Conservation (phyloP, 139 green algal species). For the Auxenochlorella pyrenoidosa region DNA sequence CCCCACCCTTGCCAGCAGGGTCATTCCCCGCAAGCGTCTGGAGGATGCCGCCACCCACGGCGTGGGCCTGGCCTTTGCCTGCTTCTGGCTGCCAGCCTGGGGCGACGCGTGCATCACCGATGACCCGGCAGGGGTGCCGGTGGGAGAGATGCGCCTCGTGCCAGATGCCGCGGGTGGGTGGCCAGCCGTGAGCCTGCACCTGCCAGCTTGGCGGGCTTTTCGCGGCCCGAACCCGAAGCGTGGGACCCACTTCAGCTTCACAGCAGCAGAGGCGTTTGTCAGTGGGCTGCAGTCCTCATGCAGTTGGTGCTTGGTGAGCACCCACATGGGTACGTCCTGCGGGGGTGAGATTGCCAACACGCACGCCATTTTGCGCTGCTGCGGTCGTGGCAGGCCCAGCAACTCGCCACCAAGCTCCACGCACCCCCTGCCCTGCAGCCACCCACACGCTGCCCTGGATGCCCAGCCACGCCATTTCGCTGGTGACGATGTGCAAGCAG, state of each 20-base stretch:
- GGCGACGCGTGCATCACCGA: constrained; percentile 18
- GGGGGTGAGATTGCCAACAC: too few species aligned
- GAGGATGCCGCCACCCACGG: background rate
- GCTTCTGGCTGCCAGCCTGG: constrained; percentile 52
- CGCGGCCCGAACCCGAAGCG: too few species aligned
- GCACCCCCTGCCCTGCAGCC: background rate
- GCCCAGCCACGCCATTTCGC: constrained; percentile 27
- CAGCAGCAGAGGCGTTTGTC: too few species aligned
- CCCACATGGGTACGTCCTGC: too few species aligned
- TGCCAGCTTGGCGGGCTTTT: too few species aligned
- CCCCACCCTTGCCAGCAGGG: background rate
- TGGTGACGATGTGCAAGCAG: background rate
- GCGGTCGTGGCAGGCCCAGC: too few species aligned
- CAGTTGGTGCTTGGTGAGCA: too few species aligned
- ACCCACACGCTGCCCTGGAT: constrained; percentile 39
- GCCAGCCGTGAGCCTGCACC: background rate
- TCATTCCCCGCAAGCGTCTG: constrained; percentile 18
- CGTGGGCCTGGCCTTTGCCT: constrained; percentile 45
- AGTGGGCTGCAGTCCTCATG: too few species aligned
- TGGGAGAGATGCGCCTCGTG: constrained; percentile 56
- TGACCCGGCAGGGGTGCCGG: constrained; percentile 27
- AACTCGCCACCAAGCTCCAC: too few species aligned
- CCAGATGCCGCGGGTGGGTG: constrained; percentile 31
- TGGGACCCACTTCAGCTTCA: too few species aligned
- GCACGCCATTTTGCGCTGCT: too few species aligned